Conservation (phyloP, 2,329 filamentous ascomycete species). For the Anisogramma anomala region DNA sequence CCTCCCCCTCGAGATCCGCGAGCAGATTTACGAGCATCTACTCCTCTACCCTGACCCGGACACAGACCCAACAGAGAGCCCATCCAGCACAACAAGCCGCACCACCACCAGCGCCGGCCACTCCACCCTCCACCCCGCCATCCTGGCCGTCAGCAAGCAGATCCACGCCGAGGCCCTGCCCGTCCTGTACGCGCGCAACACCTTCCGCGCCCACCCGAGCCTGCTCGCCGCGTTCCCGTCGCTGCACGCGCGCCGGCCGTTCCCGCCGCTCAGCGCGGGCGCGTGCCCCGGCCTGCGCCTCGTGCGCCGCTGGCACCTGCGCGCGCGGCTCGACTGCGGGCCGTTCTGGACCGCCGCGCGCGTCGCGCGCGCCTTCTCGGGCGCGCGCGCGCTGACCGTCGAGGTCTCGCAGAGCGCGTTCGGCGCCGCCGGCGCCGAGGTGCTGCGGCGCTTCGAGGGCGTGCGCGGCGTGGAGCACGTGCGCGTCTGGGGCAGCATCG, state of each 20-base stretch:
- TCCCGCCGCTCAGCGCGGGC: constrained; percentile 20
- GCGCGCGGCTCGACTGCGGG: constrained; percentile 30
- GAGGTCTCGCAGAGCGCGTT: constrained; percentile 30
- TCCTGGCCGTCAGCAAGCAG: constrained; percentile 30
- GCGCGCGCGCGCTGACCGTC: constrained; percentile 29
- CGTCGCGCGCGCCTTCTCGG: constrained; percentile 25
- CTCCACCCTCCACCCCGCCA: constrained; percentile 23
- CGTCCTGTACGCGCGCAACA: constrained; percentile 33
- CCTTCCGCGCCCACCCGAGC: constrained; percentile 30
- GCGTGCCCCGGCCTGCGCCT: constrained; percentile 16
- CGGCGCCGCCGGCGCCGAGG: constrained; percentile 26
- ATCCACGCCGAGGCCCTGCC: constrained; percentile 30
- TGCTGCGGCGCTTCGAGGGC: constrained; percentile 29
- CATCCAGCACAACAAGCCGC: neutral
- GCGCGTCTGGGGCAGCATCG: constrained; percentile 26
- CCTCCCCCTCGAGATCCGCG: constrained; percentile 34
- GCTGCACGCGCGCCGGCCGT: constrained; percentile 24
- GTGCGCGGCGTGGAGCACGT: constrained; percentile 30
- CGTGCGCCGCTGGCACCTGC: constrained; percentile 29
- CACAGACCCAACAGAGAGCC: neutral
- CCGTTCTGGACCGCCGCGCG: constrained; percentile 22
- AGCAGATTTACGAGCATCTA: constrained; percentile 34
- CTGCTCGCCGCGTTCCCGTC: constrained; percentile 31
- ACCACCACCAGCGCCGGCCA: neutral
- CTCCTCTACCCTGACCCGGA: constrained; percentile 19